Evolutionary conservation across 257 asterid species (phyloP).

Genomic region (Catharanthus roseus): DNA sequence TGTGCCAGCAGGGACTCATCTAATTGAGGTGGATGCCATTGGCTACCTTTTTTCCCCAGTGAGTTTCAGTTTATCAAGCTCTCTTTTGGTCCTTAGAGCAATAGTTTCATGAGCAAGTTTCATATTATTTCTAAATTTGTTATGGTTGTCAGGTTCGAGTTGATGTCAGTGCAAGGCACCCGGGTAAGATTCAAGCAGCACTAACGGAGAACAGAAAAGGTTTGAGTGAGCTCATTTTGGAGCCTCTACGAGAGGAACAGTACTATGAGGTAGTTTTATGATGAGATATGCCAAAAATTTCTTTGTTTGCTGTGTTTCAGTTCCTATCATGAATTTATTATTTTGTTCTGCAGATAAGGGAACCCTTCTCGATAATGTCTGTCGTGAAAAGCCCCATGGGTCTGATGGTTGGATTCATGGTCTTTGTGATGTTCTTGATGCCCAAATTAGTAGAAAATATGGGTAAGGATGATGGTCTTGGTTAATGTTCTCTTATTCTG

Average conservation of each 20-base stretch:
- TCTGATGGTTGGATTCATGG: constrained; percentile 97
- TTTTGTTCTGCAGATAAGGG: constrained; percentile 57
- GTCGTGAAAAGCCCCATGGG: constrained; percentile 95
- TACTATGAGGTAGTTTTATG: constrained; percentile 62
- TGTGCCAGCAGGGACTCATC: constrained; percentile 97
- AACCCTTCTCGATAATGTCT: constrained; percentile 74
- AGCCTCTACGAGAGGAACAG: constrained; percentile 86
- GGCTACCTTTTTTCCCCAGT: constrained; percentile 96
- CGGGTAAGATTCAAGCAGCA: constrained; percentile 97
- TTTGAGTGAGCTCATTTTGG: constrained; percentile 78
- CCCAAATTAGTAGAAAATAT: constrained; percentile 73
- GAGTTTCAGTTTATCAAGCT: constrained; percentile 26
- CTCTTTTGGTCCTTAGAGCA: constrained; percentile 11
- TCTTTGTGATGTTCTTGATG: constrained; percentile 84
- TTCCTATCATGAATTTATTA: constrained; percentile 1
- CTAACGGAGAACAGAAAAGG: constrained; percentile 87
- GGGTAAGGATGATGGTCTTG: constrained; percentile 51
- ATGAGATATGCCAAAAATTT: not conserved
- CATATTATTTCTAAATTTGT: constrained; percentile 11
- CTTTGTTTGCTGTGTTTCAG: not conserved
- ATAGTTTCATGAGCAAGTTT: constrained; percentile 7
- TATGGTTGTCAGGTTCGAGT: constrained; percentile 59
- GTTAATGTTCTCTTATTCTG: constrained; percentile 1
- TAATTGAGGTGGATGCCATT: constrained; percentile 82
- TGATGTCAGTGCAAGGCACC: constrained; percentile 95